Percentiles rank a stretch among this genome's conserved stretches.
These are phyloP conservation scores for Ilex asprella DNA, from an alignment of 257 asterid species.

Conservation along the genomic window DNA sequence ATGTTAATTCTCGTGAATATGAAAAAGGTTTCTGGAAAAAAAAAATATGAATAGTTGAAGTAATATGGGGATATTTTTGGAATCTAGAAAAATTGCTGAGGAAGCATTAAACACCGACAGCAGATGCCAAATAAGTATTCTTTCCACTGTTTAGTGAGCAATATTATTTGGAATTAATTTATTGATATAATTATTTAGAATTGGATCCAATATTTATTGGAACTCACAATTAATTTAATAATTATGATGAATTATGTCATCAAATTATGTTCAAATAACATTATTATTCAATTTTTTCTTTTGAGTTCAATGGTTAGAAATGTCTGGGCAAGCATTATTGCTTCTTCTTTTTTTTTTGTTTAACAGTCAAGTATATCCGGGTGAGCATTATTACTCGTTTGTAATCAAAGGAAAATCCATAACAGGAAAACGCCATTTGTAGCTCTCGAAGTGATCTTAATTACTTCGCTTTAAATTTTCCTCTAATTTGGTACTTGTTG, in stretches of 20 bases:
- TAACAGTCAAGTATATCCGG: neutral
- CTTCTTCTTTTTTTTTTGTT: neutral
- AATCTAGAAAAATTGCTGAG: neutral
- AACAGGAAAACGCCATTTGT: conserved; percentile 31
- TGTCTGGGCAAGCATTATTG: too few relatives aligned
- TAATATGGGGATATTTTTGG: conserved; percentile 7
- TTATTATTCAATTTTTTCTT: too few relatives aligned
- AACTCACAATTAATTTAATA: too few relatives aligned
- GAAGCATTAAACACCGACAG: conserved; percentile 9
- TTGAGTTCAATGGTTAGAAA: too few relatives aligned
- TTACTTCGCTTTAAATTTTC: conserved; percentile 19
- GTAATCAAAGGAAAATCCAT: conserved; percentile 17
- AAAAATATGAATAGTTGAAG: too few relatives aligned
- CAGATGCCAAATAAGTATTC: conserved; percentile 15
- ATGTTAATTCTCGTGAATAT: too few relatives aligned
- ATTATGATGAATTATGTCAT: too few relatives aligned
- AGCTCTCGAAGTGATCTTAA: conserved; percentile 17
- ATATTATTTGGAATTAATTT: too few relatives aligned
- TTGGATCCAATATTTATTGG: too few relatives aligned
- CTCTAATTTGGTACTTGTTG: conserved; percentile 3
- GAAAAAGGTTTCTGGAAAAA: too few relatives aligned
- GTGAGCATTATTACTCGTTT: conserved; percentile 9
- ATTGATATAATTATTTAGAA: too few relatives aligned
- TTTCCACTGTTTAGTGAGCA: neutral
- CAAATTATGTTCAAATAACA: too few relatives aligned